These are phyloP conservation scores for Solanum dulcamara DNA, from an alignment of 257 asterid genomes.

Conservation along the genomic window DNA sequence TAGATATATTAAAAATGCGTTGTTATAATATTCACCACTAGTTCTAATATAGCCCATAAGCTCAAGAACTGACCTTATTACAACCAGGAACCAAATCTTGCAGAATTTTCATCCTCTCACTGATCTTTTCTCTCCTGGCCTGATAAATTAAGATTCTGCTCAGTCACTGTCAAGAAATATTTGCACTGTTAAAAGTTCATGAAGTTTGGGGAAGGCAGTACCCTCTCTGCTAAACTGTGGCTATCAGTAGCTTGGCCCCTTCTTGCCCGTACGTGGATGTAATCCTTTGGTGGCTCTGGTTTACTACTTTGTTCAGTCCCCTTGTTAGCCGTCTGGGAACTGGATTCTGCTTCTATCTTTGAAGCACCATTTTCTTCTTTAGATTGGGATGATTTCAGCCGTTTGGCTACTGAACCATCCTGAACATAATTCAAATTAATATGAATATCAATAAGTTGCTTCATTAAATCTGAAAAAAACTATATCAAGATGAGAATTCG, in stretches of 20 bases:
- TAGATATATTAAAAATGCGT: neutral
- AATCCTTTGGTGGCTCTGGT: conserved; percentile 76
- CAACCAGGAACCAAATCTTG: conserved; percentile 97
- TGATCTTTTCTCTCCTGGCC: conserved; percentile 93
- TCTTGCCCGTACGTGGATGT: conserved; percentile 90
- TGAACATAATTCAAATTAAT: conserved; percentile 6
- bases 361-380: conserved; percentile 25
- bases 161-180: neutral
- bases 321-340: conserved; percentile 40
- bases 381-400: conserved; percentile 26
- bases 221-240: conserved; percentile 94
- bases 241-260: conserved; percentile 98
- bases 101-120: conserved; percentile 91
- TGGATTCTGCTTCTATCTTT: conserved; percentile 43
- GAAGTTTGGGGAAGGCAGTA: conserved; percentile 6
- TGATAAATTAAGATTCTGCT: conserved; percentile 8
- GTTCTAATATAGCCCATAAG: neutral
- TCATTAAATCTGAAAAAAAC: neutral
- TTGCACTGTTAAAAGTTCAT: neutral
- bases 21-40: neutral
- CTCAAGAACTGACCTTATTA: conserved; percentile 46
- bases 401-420: conserved; percentile 37
- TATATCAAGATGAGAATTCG: neutral
- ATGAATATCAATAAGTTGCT: neutral
- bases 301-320: conserved; percentile 36